Evolutionary conservation across 495 filamentous ascomycete genomes (phyloP).

Genomic region (Tuber microsphaerosporum): DNA sequence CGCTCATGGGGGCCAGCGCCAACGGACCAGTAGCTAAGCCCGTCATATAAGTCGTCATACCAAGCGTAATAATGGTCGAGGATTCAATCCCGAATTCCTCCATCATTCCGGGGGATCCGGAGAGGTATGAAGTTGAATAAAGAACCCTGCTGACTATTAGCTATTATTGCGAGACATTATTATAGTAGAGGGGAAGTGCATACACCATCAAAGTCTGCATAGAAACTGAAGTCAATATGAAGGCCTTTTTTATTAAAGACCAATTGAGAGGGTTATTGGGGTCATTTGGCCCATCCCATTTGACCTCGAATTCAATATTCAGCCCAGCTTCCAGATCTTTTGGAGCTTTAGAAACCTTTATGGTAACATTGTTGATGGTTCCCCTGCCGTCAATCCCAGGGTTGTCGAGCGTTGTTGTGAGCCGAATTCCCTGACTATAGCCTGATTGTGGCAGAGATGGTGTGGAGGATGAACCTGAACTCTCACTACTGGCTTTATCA

Average conservation of each 20-base stretch:
- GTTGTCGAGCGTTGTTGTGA: slow-evolving; percentile 15
- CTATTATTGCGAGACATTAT: not conserved
- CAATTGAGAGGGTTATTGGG: slow-evolving; percentile 69
- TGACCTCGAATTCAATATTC: slow-evolving; percentile 58
- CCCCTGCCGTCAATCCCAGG: slow-evolving; percentile 8
- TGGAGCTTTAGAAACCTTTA: slow-evolving; percentile 14
- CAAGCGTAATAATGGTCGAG: slow-evolving; percentile 59
- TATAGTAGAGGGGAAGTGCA: slow-evolving; percentile 21
- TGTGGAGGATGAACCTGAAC: not conserved
- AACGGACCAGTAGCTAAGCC: slow-evolving; percentile 67
- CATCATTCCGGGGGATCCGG: slow-evolving; percentile 59
- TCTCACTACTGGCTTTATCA: not conserved
- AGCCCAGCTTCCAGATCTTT: slow-evolving; percentile 14
- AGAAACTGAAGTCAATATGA: slow-evolving; percentile 58
- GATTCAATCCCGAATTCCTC: slow-evolving; percentile 55
- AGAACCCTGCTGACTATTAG: slow-evolving; percentile 51
- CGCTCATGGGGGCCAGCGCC: slow-evolving; percentile 66
- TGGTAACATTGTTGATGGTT: not conserved
- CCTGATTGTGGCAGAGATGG: slow-evolving; percentile 12
- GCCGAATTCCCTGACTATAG: slow-evolving; percentile 19
- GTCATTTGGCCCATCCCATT: slow-evolving; percentile 60
- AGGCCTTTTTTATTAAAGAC: slow-evolving; percentile 59
- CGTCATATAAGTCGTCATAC: slow-evolving; percentile 70
- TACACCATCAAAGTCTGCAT: slow-evolving; percentile 65
- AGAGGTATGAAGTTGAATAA: slow-evolving; percentile 83